Percentiles rank a stretch among this genome's conserved stretches.
These are phyloP conservation scores for Mortierella polycephala DNA, from an alignment of 371 early-diverging fungal species.

Conservation along the genomic window DNA sequence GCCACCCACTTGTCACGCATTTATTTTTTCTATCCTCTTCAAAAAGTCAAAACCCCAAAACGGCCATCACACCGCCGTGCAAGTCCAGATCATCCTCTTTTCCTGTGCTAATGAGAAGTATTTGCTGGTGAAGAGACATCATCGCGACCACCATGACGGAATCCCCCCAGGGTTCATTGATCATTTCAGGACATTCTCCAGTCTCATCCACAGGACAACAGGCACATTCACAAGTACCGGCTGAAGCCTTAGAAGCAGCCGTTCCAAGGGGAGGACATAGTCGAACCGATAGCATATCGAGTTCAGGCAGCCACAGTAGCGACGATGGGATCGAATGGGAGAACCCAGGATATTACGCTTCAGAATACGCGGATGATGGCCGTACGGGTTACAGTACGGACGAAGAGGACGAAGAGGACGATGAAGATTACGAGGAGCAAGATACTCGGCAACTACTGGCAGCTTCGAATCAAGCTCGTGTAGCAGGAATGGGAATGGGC, in stretches of 20 bases:
- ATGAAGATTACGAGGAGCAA: background rate
- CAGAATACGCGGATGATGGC: slow-evolving; percentile 4
- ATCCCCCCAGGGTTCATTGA: slow-evolving; percentile 5
- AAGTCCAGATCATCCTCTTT: background rate
- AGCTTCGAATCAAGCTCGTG: slow-evolving; percentile 10
- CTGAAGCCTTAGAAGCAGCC: background rate
- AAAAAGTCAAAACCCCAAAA: background rate
- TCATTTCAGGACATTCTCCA: background rate
- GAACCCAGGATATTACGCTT: slow-evolving; percentile 6
- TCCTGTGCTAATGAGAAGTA: slow-evolving; percentile 10
- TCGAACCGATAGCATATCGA: slow-evolving; percentile 14
- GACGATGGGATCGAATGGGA: slow-evolving; percentile 45
- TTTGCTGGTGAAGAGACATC: slow-evolving; percentile 2
- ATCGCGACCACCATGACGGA: slow-evolving; percentile 20
- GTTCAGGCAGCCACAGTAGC: slow-evolving; percentile 34
- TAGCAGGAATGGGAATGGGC: slow-evolving; percentile 29
- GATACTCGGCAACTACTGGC: slow-evolving; percentile 22
- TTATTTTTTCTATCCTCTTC: background rate
- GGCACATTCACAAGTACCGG: background rate
- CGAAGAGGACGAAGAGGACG: slow-evolving; percentile 12
- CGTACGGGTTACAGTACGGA: slow-evolving; percentile 12
- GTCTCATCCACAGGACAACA: background rate
- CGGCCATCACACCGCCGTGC: background rate
- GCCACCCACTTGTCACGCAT: background rate
- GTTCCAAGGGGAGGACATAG: background rate